Base-by-base conservation (phyloP, 441 rosid species). In the Gossypium gossypioides region DNA sequence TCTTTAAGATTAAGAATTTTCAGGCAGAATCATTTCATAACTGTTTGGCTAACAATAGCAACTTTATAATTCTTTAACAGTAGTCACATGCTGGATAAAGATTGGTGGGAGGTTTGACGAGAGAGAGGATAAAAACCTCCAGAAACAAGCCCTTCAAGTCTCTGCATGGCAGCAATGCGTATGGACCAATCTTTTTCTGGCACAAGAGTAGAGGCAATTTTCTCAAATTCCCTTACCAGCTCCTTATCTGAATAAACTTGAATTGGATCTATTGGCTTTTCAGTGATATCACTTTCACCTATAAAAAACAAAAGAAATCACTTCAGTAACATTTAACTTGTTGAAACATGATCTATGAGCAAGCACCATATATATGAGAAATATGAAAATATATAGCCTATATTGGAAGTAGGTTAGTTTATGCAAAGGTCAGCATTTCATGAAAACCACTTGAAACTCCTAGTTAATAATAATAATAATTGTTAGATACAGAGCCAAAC, bases 171-270 rank as follows among this genome's bases (percentile, higher is more conserved):
- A 75, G 93, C 89, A 76, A 93, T 93, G 74, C 99, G 98, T 68
- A 90, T 57, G 37, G 99, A 86, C 99, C 99, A 96, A 77, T 96
- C 99, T 80, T 93, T 96, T 60, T 96, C 97, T 2, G 99, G 99
- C 76, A 88, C 91, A 58, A 96, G 97, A 16, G 85, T 93, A 46
- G 87, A 80, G 66, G 89, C 83, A 77, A 96, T 78, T 86, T 96
- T 96, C 82, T 93, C 99, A 82, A 91, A 78, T 76, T 93, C 99
- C 85, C 96, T 83, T 72, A 84, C 85, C 72, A 96, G 88, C 82
- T 96, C 99, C 83, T 90, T 96, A 76, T 96, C 99, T 52, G 98
- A 91, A 77, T 93, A 92, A 71, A 93, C 89, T 67, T 84, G 90
- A 75, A 91, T 78, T 44, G 97, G 91, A 71, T 93, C 98, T 59